Conservation (phyloP, 768 basidiomycete species). For the Calocybe cyanea region DNA sequence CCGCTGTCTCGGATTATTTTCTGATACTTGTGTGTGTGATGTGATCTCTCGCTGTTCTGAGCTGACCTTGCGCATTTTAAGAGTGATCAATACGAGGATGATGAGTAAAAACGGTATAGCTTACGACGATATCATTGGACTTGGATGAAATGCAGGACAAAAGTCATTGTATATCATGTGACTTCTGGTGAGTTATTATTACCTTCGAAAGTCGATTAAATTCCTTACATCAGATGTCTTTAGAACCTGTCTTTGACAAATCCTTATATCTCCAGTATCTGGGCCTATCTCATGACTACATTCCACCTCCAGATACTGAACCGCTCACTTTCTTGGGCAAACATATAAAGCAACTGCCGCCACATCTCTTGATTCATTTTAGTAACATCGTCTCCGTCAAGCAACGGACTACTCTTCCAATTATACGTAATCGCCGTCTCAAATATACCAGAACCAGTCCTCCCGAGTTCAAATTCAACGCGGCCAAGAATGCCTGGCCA, state of each 20-base stretch:
- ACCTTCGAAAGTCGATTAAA: not conserved
- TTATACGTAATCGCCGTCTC: constrained; percentile 71
- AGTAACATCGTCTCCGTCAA: constrained; percentile 52
- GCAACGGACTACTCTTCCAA: constrained; percentile 57
- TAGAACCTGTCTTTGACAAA: constrained; percentile 27
- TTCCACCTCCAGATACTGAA: constrained; percentile 52
- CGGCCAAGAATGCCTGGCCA: constrained; percentile 61
- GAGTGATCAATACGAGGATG: no score
- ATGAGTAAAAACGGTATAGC: no score
- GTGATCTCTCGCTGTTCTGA: no score
- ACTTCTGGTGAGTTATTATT: constrained; percentile 5
- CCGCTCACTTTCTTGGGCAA: constrained; percentile 62
- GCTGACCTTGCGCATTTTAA: no score
- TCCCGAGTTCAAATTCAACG: constrained; percentile 47
- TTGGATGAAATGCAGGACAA: no score
- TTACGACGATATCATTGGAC: no score
- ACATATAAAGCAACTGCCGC: constrained; percentile 64
- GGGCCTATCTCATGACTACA: constrained; percentile 53
- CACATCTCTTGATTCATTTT: constrained; percentile 50
- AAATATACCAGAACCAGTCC: constrained; percentile 57
- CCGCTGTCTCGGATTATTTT: no score
- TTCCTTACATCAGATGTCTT: constrained; percentile 9
- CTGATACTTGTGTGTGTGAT: no score
- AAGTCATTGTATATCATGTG: constrained; percentile 17
- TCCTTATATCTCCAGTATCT: constrained; percentile 41